Conservation (phyloP, 805 yeast genomes). For the Sugiyamaella mastotermitis region DNA sequence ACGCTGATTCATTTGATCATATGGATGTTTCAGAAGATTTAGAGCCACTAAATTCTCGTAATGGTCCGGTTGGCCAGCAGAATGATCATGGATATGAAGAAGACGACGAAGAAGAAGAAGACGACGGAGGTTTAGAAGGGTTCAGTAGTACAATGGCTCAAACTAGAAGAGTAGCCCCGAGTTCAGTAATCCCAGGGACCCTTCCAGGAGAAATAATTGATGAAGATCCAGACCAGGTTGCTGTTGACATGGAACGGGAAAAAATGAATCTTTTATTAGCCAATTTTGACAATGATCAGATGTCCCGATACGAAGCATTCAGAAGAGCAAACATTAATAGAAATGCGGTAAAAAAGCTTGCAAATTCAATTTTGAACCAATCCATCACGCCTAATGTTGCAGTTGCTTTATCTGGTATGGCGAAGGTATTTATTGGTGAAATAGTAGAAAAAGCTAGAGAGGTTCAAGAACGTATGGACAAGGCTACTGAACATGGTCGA, state of each 20-base stretch:
- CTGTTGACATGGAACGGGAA: slow-evolving; percentile 27
- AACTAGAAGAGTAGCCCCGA: slow-evolving; percentile 3
- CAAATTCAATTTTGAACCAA: slow-evolving; percentile 73
- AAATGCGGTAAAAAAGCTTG: slow-evolving; percentile 72
- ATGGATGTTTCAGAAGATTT: no score
- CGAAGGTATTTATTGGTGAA: slow-evolving; percentile 87
- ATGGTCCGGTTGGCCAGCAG: neutral
- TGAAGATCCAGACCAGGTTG: slow-evolving; percentile 1
- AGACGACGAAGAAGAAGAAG: slow-evolving; percentile 17
- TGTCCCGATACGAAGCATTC: slow-evolving; percentile 80
- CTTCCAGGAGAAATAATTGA: neutral
- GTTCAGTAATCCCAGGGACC: neutral
- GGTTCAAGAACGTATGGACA: slow-evolving; percentile 50
- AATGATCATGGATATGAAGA: slow-evolving; percentile 10
- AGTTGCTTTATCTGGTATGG: slow-evolving; percentile 75
- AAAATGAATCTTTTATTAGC: slow-evolving; percentile 50
- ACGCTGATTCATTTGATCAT: no score
- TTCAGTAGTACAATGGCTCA: neutral
- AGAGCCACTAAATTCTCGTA: neutral
- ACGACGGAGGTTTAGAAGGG: slow-evolving; percentile 9
- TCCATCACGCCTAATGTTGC: slow-evolving; percentile 75
- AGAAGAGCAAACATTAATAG: slow-evolving; percentile 71
- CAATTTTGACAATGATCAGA: slow-evolving; percentile 72
- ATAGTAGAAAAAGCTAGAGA: slow-evolving; percentile 75
- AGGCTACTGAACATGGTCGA: slow-evolving; percentile 21